These are phyloP conservation scores for Arthrobotrys sinensis DNA, from an alignment of 2,329 filamentous ascomycete species.

Conservation along the genomic window DNA sequence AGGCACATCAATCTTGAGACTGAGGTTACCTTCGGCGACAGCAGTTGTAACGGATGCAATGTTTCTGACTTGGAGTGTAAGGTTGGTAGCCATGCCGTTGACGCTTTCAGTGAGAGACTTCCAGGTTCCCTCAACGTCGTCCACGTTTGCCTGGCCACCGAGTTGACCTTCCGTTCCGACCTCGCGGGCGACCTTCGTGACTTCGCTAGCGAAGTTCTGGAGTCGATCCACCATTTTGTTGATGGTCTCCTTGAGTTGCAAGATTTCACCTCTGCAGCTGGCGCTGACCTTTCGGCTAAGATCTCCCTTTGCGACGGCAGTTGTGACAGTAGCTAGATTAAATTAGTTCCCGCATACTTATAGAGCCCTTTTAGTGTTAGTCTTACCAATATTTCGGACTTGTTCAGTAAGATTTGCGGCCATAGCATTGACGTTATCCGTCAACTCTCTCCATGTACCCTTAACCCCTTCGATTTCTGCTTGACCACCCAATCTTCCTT, in stretches of 20 bases:
- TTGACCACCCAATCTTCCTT: conserved; percentile 85
- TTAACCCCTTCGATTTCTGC: conserved; percentile 86
- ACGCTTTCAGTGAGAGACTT: conserved; percentile 94
- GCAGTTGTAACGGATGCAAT: conserved; percentile 97
- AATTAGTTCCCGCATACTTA: conserved; percentile 7
- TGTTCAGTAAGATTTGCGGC: conserved; percentile 66
- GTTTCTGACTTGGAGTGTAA: conserved; percentile 97
- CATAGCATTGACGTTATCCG: conserved; percentile 68
- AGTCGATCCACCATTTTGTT: conserved; percentile 99
- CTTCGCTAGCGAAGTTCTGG: conserved; percentile 95
- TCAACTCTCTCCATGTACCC: conserved; percentile 90
- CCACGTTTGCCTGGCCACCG: conserved; percentile 93
- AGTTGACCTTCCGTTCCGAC: conserved; percentile 96
- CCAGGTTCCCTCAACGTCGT: conserved; percentile 98
- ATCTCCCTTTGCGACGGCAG: conserved; percentile 83
- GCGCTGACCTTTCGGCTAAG: conserved; percentile 97
- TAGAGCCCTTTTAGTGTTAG: background rate
- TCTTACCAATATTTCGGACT: conserved; percentile 65
- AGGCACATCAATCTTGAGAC: conserved; percentile 94
- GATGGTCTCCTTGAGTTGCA: conserved; percentile 96
- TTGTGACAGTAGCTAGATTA: conserved; percentile 73
- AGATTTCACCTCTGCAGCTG: conserved; percentile 91
- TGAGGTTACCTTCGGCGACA: conserved; percentile 92
- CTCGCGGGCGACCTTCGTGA: conserved; percentile 89
- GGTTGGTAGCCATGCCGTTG: conserved; percentile 98